phyloP scores from a whole-genome alignment of 306 rosid species.

The Casuarina glauca region DNA sequence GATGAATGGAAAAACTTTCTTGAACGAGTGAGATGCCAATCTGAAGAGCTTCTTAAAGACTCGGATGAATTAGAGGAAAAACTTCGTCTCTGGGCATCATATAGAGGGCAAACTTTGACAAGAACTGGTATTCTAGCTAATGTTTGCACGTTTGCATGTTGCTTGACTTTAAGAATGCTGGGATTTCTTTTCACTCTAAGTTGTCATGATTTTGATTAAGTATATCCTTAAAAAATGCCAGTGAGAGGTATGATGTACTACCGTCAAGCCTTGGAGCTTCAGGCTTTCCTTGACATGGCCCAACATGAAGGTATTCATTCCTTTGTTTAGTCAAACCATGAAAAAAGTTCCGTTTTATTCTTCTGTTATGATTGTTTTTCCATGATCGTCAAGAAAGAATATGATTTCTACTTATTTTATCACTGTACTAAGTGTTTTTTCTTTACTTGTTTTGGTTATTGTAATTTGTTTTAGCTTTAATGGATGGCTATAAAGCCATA shows the following conservation, averaged over 20 bases:
- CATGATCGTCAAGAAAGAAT: not conserved
- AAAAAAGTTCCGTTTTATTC: not conserved
- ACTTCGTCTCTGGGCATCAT: constrained; percentile 96
- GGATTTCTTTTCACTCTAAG: not conserved
- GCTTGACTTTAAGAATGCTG: not conserved
- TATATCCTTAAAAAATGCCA: constrained; percentile 31
- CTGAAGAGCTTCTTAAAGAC: constrained; percentile 75
- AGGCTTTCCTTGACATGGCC: constrained; percentile 97
- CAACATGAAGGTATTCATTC: constrained; percentile 67
- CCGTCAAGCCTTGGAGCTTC: constrained; percentile 96
- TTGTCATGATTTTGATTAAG: constrained; percentile 18
- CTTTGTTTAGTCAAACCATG: constrained; percentile 12
- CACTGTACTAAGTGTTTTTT: not conserved
- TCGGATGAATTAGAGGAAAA: constrained; percentile 71
- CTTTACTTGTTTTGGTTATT: constrained; percentile 19
- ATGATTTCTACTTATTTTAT: not conserved
- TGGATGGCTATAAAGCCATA: constrained; percentile 94
- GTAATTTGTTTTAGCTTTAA: constrained; percentile 58
- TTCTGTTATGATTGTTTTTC: constrained; percentile 4
- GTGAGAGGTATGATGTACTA: constrained; percentile 99
- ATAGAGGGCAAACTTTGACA: constrained; percentile 94
- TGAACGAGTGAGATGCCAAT: constrained; percentile 52
- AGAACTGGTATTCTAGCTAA: constrained; percentile 59
- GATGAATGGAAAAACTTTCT: constrained; percentile 98
- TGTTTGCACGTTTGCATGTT: not conserved